Evolutionary conservation across 2,329 filamentous ascomycete species (phyloP).

Genomic region (Macrophomina phaseolina): DNA sequence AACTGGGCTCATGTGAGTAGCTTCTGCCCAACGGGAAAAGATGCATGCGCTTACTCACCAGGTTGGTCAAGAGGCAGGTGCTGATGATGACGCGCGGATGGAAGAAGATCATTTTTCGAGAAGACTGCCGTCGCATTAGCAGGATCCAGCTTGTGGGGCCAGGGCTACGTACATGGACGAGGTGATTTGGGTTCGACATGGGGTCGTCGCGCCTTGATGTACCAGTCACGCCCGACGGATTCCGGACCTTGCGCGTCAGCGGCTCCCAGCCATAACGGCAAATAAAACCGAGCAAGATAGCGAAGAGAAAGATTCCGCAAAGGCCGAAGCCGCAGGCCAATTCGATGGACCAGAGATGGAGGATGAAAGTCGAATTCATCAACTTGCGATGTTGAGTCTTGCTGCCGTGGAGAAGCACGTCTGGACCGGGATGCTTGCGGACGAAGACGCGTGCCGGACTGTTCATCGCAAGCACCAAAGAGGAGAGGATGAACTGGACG

Average conservation of each 20-base stretch:
- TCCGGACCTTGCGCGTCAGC: conserved; percentile 4
- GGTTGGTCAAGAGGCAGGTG: background rate
- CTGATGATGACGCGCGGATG: conserved; percentile 16
- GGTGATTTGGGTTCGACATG: background rate
- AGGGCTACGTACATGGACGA: background rate
- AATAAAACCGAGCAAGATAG: background rate
- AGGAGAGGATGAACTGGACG: background rate
- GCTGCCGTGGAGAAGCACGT: background rate
- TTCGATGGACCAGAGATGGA: conserved; percentile 14
- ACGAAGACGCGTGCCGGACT: background rate
- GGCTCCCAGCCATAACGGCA: background rate
- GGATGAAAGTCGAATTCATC: background rate
- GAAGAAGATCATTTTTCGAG: conserved; percentile 9
- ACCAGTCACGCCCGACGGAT: background rate
- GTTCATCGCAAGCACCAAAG: background rate
- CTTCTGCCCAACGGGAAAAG: too few species aligned
- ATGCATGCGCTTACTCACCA: background rate
- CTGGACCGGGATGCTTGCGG: background rate
- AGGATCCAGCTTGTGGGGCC: too few species aligned
- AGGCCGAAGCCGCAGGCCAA: background rate
- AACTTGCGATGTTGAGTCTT: background rate
- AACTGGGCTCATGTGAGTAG: background rate
- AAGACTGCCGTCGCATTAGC: background rate
- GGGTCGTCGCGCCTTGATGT: background rate
- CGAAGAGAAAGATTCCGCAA: background rate